Base-by-base conservation (phyloP, 805 yeast species). In the Candida xiaguanensis region DNA sequence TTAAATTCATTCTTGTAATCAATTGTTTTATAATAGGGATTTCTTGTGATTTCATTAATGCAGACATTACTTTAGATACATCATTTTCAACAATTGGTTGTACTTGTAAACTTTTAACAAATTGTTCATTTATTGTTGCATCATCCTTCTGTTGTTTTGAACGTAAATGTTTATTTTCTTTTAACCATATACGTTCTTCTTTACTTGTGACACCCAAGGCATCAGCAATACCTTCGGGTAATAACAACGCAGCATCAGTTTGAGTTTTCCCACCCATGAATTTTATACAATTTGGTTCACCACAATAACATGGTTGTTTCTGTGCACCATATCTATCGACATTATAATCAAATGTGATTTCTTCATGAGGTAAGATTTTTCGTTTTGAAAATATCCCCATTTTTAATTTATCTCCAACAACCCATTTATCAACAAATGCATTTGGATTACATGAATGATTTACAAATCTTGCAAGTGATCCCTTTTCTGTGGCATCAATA, bases 211-310 rank as follows among this genome's bases (percentile, higher is more conserved):
- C 82, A 14, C 95, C 95, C 34, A 93, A 70, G 0, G 96, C 97
- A 45, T 85, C 95, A 8, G 93, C 79, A 25, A 85, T 74, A 17
- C 80, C 76, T 46, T 86, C 91, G 2, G 98, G 96, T 36, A 91
- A 70, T 41, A 87, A 65, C 28, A 86, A 73, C 1, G 91, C 91
- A 23, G 91, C 85, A 50, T 89, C 95, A 2, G 98, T 89, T 65
- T 93, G 99, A 2, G 96, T 91, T 61, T 89, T 90, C 35, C 99
- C 99, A 48, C 98, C 99, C 69, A 91, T 78, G 48, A 84, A 82
- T 24, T 97, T 96, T 31, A 88, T 74, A 73, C 99, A 91, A 61
- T 88, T 90, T 20, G 84, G 72, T 48, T 89, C 95, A 3, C 95
- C 96, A 66, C 99, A 91, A 61, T 85, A 85, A 63, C 99, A 91